Conservation (phyloP, 352 stramenopile species). For the Phytophthora foliorum region DNA sequence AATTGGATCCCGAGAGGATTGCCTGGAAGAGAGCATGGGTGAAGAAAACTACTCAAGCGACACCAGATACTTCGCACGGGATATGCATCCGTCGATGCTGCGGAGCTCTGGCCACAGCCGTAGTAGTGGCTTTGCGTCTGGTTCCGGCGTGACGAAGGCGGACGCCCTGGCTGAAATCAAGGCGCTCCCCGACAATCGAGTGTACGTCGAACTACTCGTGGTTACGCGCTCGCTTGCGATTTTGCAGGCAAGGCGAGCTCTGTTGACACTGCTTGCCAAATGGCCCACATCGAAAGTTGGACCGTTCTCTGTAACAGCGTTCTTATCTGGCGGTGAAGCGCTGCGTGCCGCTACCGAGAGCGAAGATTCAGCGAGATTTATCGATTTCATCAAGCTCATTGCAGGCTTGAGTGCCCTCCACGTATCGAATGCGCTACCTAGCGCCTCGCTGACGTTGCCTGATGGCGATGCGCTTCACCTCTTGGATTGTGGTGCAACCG, state of each 20-base stretch:
- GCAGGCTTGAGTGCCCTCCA: slow-evolving; percentile 71
- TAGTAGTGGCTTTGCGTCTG: slow-evolving; percentile 50
- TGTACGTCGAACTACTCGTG: slow-evolving; percentile 82
- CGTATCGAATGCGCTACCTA: slow-evolving; percentile 39
- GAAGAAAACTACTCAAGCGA: slow-evolving; percentile 89
- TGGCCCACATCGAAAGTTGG: slow-evolving; percentile 74
- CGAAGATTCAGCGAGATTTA: slow-evolving; percentile 61
- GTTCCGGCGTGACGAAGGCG: slow-evolving; percentile 58
- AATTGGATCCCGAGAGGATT: slow-evolving; percentile 84
- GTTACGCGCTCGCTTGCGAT: slow-evolving; percentile 84
- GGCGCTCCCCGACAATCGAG: slow-evolving; percentile 77
- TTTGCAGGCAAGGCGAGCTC: slow-evolving; percentile 76
- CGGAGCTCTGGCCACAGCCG: slow-evolving; percentile 58
- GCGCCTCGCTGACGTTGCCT: slow-evolving; percentile 35
- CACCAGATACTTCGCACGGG: slow-evolving; percentile 79
- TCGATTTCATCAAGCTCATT: slow-evolving; percentile 89
- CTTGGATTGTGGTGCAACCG: slow-evolving; percentile 65
- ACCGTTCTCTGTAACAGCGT: slow-evolving; percentile 60
- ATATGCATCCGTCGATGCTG: slow-evolving; percentile 81
- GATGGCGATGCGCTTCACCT: slow-evolving; percentile 61
- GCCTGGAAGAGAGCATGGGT: slow-evolving; percentile 83
- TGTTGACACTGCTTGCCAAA: slow-evolving; percentile 83
- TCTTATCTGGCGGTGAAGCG: slow-evolving; percentile 37
- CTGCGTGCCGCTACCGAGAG: slow-evolving; percentile 20
- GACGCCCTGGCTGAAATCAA: slow-evolving; percentile 83